phyloP scores from a whole-genome alignment of 176 grass and related monocot species.

The Oryza australiensis region DNA sequence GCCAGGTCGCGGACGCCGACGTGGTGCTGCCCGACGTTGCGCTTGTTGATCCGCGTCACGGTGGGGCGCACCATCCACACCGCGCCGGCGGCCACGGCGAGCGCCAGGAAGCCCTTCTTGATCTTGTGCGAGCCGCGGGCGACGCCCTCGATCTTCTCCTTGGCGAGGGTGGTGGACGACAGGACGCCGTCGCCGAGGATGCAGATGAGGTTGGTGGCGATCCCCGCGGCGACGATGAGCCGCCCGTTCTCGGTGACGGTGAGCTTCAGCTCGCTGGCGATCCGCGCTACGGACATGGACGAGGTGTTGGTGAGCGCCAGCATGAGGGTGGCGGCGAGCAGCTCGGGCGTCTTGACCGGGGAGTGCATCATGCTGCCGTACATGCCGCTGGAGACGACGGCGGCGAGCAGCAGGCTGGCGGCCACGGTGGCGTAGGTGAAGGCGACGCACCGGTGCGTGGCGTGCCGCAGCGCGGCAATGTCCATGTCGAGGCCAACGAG shows the following conservation, averaged over 20 bases:
- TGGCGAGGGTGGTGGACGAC: slow-evolving; percentile 30
- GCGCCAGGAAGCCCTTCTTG: slow-evolving; percentile 36
- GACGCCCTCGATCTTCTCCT: slow-evolving; percentile 12
- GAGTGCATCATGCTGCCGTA: slow-evolving; percentile 75
- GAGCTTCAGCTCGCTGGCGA: slow-evolving; percentile 45
- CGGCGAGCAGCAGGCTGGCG: slow-evolving; percentile 39
- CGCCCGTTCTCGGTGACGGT: slow-evolving; percentile 46
- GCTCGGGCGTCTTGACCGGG: slow-evolving; percentile 49
- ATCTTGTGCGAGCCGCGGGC: slow-evolving; percentile 15
- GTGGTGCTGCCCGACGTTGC: slow-evolving; percentile 45
- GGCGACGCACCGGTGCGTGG: slow-evolving; percentile 27
- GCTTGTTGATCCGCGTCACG: slow-evolving; percentile 43
- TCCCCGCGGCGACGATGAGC: slow-evolving; percentile 32
- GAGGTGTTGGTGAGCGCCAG: slow-evolving; percentile 43
- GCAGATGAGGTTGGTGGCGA: slow-evolving; percentile 55
- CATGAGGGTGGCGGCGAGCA: slow-evolving; percentile 55
- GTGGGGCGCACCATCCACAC: slow-evolving; percentile 30
- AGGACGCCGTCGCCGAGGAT: slow-evolving; percentile 46
- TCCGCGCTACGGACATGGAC: slow-evolving; percentile 9
- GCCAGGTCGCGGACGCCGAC: slow-evolving; percentile 28
- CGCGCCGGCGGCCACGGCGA: neutral
- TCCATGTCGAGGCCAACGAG: slow-evolving; percentile 48
- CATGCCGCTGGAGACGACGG: slow-evolving; percentile 43
- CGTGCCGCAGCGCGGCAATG: slow-evolving; percentile 38
- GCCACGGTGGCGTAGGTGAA: slow-evolving; percentile 55